Conservation (phyloP, 768 basidiomycete genomes). For the Rossbeevera mucosa region DNA sequence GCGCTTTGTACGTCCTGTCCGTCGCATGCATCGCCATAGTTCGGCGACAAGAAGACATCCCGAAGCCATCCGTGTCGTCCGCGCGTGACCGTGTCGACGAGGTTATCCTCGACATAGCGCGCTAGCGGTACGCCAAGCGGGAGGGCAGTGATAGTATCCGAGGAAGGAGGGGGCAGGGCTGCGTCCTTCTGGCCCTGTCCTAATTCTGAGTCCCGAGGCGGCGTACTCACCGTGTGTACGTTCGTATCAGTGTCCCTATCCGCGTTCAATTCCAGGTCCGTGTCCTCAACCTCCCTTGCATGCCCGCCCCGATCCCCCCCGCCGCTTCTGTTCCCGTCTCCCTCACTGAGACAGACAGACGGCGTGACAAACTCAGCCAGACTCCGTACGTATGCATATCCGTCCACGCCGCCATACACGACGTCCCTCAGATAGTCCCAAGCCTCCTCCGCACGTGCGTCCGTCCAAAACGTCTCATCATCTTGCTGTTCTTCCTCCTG, state of each 20-base stretch:
- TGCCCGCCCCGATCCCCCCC: background rate
- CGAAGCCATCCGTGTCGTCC: slow-evolving; percentile 38
- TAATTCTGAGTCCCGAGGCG: background rate
- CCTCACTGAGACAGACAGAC: slow-evolving; percentile 13
- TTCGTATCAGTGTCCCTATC: background rate
- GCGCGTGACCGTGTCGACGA: slow-evolving; percentile 39
- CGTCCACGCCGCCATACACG: slow-evolving; percentile 78
- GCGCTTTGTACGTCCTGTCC: background rate
- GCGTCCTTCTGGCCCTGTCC: background rate
- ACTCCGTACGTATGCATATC: slow-evolving; percentile 71
- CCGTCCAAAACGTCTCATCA: slow-evolving; percentile 43
- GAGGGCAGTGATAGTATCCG: background rate
- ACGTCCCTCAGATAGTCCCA: slow-evolving; percentile 66
- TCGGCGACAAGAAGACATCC: slow-evolving; percentile 13
- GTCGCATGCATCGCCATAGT: background rate
- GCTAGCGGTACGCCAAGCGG: slow-evolving; percentile 34
- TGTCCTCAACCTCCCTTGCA: background rate
- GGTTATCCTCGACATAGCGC: slow-evolving; percentile 37
- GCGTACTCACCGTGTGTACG: background rate
- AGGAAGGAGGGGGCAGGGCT: background rate
- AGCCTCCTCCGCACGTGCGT: slow-evolving; percentile 45
- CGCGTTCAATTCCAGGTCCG: background rate
- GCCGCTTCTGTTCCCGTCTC: background rate
- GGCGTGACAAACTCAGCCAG: slow-evolving; percentile 63
- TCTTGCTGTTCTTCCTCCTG: slow-evolving; percentile 4